Evolutionary conservation across 192 early-diverging fungal species (phyloP), one percentile per base, ranked within the genome.

Genomic region (Entomortierella chlamydospora): DNA sequence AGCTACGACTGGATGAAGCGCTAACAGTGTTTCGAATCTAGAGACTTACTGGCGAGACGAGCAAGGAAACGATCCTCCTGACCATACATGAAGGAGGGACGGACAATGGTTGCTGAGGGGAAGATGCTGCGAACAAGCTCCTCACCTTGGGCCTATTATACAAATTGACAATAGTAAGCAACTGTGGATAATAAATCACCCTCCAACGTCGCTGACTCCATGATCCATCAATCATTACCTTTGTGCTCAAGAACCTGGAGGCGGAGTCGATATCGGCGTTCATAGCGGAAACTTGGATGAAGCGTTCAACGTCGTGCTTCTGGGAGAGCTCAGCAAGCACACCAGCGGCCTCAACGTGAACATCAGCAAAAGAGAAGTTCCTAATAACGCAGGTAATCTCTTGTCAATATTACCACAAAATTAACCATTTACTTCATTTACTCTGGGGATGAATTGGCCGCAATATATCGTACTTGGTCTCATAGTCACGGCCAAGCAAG

Each of bases 31-130:
- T 41, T 41, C 13, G 39, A 22, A 49, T 20, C 47, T 55, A 60
- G 20, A 61, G 1, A 33, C 83, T 64, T 76, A 84, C 84, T 86
- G 67, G 94, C 95, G 52, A 96, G 90, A 82, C 92, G 88, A 85
- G 95, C 96, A 83, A 94, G 91, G 86, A 99, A 95, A 63, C 91
- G 85, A 85, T 98, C 96, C 79, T 99, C 98, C 65, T 90, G 83
- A 55, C 98, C 98, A 62, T 91, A 97, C 85, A 98, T 91, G 45
- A 86, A 90, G 34, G 89, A 89, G 25, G 96, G 93, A 59, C 98
- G 95, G 49, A 99, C 93, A 83, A 99, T 96, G 66, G 94, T 97
- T 55, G 93, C 95, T 26, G 92, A 91, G 43, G 98, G 96, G 83
- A 98, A 94, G 72, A 92, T 90, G 72, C 93, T 92, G 68, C 89